phyloP scores from a whole-genome alignment of 192 early-diverging fungal species.

The Kappamyces sp. region DNA sequence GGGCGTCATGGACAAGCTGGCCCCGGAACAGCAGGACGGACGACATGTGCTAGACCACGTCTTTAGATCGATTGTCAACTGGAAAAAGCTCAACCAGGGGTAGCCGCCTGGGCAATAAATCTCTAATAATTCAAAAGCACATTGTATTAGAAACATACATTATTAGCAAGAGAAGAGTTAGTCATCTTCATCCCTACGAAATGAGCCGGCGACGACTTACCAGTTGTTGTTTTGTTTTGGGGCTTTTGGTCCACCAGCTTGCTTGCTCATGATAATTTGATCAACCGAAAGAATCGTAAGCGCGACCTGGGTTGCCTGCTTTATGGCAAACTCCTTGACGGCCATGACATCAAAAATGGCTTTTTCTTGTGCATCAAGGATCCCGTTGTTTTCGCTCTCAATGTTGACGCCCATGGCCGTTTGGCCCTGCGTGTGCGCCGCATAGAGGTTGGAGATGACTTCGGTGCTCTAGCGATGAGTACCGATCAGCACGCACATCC shows the following conservation, averaged over 20 bases:
- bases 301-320: constrained; percentile 86
- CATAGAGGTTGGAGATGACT: constrained; percentile 84
- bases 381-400: constrained; percentile 61
- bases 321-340: constrained; percentile 84
- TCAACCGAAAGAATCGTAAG: constrained; percentile 93
- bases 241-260: constrained; percentile 81
- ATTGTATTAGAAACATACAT: too few relatives aligned
- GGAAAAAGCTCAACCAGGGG: constrained; percentile 51
- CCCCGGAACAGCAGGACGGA: constrained; percentile 39
- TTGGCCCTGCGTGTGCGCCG: constrained; percentile 73
- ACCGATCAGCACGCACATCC: constrained; percentile 50
- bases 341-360: constrained; percentile 75
- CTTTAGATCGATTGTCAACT: constrained; percentile 48
- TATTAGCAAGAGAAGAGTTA: background rate
- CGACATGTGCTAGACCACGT: constrained; percentile 51
- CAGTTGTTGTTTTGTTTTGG: constrained; percentile 19
- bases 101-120: background rate
- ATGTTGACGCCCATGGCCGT: constrained; percentile 76
- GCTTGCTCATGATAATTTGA: constrained; percentile 99
- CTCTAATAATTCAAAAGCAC: too few relatives aligned
- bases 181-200: constrained; percentile 14
- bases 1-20: constrained; percentile 47
- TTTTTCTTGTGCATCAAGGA: constrained; percentile 68
- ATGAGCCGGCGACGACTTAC: background rate
- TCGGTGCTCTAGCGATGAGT: constrained; percentile 56